Base-by-base conservation (phyloP, 2,329 filamentous ascomycete genomes). In the Clonostachys rosea region DNA sequence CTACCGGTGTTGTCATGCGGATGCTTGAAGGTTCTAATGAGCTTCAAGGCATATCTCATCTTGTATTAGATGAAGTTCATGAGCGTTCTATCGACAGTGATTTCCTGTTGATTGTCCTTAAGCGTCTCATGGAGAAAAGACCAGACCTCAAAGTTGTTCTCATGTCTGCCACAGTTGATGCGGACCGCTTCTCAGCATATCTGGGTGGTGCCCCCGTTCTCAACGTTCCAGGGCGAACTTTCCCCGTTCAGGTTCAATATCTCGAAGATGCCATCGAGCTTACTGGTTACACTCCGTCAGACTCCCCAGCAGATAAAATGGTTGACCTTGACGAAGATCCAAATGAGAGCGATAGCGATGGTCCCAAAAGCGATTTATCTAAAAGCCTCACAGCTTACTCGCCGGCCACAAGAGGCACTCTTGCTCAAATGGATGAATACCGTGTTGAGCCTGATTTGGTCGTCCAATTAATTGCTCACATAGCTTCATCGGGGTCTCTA, bases 141-240 rank as follows among this genome's bases (percentile, higher is more conserved):
- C 86, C 85, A 50, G 88, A 95, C 53, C 74, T 99, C 45, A 97
- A 95, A 66, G 87, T 99, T 17, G 79, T 99, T 36, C 78, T 99
- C 43, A 99, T 99, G 94, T 97, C 92, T 54, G 94, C 94, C 11
- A 99, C 94, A 1, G 90, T 99, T 8, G 90, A 99, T 64, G 90
- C 94, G 0, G 85, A 92, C 50, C 84, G 86, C 14, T 96, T 99
- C 62, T 96, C 94, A 1, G 81, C 82, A 11, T 99, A 97, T 60
- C 78, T 99, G 3, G 84, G 86, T 47, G 83, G 84, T 5, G 92
- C 92, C 1, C 92, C 92, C 0, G 83, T 97, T 39, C 73, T 99
- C 46, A 91, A 87, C 50, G 90, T 99, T 13, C 94, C 94, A 3
- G 94, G 94, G 1, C 83, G 94, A 42, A 97, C 92, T 0, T 99